A percentile compares a stretch with the other conserved stretches of the same genome.
Evolutionary conservation across 208 protist species (phyloP).

Genomic region (Leptomonas pyrrhocoris): DNA sequence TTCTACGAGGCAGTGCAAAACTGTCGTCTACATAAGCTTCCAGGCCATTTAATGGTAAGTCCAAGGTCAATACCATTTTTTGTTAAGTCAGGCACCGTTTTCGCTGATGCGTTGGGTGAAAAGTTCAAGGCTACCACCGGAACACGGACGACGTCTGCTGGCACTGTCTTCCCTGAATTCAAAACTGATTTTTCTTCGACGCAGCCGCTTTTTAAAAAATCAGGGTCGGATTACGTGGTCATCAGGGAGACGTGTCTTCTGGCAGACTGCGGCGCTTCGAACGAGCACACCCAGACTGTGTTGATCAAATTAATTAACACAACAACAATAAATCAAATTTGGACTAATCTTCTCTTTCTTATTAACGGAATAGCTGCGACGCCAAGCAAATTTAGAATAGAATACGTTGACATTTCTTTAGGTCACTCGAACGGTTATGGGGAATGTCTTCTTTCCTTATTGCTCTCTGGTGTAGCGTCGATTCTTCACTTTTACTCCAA

Average conservation of each 20-base stretch:
- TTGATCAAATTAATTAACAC: slow-evolving; percentile 17
- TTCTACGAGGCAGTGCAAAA: slow-evolving; percentile 64
- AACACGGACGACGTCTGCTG: slow-evolving; percentile 10
- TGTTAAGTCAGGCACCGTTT: slow-evolving; percentile 26
- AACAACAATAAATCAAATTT: slow-evolving; percentile 24
- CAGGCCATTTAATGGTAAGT: slow-evolving; percentile 52
- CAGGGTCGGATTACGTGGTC: slow-evolving; percentile 15
- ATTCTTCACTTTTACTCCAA: slow-evolving; percentile 37
- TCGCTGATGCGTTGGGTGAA: slow-evolving; percentile 7
- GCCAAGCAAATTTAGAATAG: slow-evolving; percentile 33
- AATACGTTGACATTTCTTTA: slow-evolving; percentile 50
- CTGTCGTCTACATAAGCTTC: slow-evolving; percentile 56
- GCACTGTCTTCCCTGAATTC: slow-evolving; percentile 28
- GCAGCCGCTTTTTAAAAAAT: slow-evolving; percentile 17
- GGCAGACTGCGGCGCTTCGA: neutral
- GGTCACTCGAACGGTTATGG: slow-evolving; percentile 28
- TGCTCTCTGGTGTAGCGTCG: slow-evolving; percentile 39
- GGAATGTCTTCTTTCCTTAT: slow-evolving; percentile 57
- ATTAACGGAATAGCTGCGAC: slow-evolving; percentile 11
- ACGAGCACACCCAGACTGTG: neutral
- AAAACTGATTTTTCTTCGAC: slow-evolving; percentile 19
- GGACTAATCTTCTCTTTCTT: slow-evolving; percentile 31
- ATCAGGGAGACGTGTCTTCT: slow-evolving; percentile 20
- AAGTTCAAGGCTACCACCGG: slow-evolving; percentile 6
- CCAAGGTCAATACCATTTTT: slow-evolving; percentile 51